Evolutionary conservation across 2,329 filamentous ascomycete genomes (phyloP).

Genomic region (Tolypocladium nubicola): DNA sequence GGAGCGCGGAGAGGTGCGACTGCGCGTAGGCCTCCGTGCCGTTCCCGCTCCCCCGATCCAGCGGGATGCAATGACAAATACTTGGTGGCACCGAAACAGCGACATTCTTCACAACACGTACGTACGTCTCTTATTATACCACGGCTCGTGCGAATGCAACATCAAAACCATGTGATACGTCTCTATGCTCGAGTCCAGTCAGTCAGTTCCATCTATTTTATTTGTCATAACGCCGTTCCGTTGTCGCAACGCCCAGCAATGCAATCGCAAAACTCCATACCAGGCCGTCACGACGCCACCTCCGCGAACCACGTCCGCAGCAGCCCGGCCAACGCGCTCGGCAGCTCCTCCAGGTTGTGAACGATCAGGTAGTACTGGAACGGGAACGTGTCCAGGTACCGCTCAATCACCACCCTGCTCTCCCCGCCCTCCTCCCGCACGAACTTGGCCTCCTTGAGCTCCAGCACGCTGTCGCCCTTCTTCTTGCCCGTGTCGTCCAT

Average conservation of each 20-base stretch:
- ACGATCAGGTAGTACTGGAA: conserved; percentile 97
- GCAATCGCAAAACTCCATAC: not conserved
- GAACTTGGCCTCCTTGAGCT: conserved; percentile 81
- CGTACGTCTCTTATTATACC: too few species aligned
- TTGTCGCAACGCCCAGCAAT: conserved; percentile 1
- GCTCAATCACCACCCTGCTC: conserved; percentile 67
- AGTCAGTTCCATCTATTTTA: not conserved
- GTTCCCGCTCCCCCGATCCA: not conserved
- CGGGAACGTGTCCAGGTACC: conserved; percentile 91
- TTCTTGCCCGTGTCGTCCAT: conserved; percentile 56
- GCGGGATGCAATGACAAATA: not conserved
- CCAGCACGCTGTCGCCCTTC: conserved; percentile 61
- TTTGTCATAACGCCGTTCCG: not conserved
- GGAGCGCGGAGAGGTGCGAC: not conserved
- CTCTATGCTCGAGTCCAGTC: not conserved
- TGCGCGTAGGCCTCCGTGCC: not conserved
- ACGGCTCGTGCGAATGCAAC: not conserved
- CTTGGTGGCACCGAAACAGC: not conserved
- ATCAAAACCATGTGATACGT: not conserved
- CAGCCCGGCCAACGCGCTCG: conserved; percentile 74
- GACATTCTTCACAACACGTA: not conserved
- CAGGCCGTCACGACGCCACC: conserved; percentile 33
- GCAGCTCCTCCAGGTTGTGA: conserved; percentile 81
- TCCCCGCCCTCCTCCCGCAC: conserved; percentile 49
- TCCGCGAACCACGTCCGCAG: conserved; percentile 93